phyloP scores from a whole-genome alignment of 1,284 basidiomycete genomes.

The Malassezia equina region DNA sequence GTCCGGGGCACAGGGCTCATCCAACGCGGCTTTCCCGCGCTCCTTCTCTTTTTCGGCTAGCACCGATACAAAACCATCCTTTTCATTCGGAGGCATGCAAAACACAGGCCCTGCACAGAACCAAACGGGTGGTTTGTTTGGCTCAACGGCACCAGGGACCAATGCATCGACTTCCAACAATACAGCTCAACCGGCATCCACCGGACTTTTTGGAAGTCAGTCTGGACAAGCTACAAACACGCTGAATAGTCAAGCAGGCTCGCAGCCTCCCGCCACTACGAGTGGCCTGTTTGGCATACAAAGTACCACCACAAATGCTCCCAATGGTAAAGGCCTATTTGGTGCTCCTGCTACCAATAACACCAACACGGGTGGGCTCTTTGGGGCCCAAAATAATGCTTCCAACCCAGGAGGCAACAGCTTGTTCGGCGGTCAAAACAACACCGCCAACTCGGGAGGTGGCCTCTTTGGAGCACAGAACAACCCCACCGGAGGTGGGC shows the following conservation, averaged over 20 bases:
- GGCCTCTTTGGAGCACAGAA: background rate
- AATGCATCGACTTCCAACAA: background rate
- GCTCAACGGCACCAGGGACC: background rate
- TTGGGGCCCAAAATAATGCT: background rate
- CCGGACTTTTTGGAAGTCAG: constrained; percentile 2
- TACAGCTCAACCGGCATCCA: background rate
- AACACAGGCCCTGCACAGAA: background rate
- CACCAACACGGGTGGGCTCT: constrained; percentile 7
- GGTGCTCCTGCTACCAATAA: constrained; percentile 5
- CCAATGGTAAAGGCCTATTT: constrained; percentile 17
- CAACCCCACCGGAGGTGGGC: background rate
- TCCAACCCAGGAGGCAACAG: too few species aligned
- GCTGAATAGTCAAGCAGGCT: background rate
- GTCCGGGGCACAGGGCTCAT: background rate
- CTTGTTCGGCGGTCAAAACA: background rate
- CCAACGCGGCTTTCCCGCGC: background rate
- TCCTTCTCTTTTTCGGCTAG: constrained; percentile 7
- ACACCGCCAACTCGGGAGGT: background rate
- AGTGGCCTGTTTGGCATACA: constrained; percentile 21
- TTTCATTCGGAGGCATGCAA: constrained; percentile 8
- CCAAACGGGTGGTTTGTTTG: constrained; percentile 1
- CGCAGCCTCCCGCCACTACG: background rate
- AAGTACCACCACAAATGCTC: constrained; percentile 1
- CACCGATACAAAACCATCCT: background rate
- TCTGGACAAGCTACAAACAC: background rate